These are phyloP conservation scores for Mucor lusitanicus DNA, from an alignment of 371 early-diverging fungal species.

Conservation along the genomic window DNA sequence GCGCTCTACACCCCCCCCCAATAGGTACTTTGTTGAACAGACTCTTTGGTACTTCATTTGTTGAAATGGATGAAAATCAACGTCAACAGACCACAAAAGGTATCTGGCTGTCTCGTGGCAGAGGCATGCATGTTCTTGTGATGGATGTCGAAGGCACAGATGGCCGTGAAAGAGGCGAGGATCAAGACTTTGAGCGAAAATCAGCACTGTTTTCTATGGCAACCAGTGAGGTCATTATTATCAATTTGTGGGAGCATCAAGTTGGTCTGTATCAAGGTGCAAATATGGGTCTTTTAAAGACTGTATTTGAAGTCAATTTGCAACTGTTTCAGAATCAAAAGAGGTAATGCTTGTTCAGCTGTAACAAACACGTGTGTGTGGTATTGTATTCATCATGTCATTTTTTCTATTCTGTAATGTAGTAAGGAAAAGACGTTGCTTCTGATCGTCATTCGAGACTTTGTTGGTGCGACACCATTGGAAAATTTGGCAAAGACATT, in stretches of 20 bases:
- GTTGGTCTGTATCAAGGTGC: conserved; percentile 98
- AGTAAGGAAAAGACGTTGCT: conserved; percentile 85
- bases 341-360: conserved; percentile 30
- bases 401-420: background rate
- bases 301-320: conserved; percentile 97
- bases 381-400: background rate
- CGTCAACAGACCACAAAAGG: conserved; percentile 96
- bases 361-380: background rate
- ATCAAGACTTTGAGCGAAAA: conserved; percentile 98
- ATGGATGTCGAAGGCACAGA: conserved; percentile 99
- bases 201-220: conserved; percentile 97
- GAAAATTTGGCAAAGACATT: conserved; percentile 80
- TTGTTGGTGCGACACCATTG: conserved; percentile 88
- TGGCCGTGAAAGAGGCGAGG: conserved; percentile 97
- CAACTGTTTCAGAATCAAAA: conserved; percentile 88
- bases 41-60: conserved; percentile 92
- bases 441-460: conserved; percentile 96
- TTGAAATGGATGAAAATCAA: conserved; percentile 87
- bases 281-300: conserved; percentile 98
- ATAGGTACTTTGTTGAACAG: conserved; percentile 93
- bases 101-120: conserved; percentile 93
- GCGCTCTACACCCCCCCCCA: background rate
- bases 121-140: conserved; percentile 82
- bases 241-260: conserved; percentile 98
- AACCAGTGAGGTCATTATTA: conserved; percentile 91